Evolutionary conservation across 2,329 filamentous ascomycete species (phyloP), one percentile per base, ranked within the genome.

Genomic region (Aplosporella prunicola): DNA sequence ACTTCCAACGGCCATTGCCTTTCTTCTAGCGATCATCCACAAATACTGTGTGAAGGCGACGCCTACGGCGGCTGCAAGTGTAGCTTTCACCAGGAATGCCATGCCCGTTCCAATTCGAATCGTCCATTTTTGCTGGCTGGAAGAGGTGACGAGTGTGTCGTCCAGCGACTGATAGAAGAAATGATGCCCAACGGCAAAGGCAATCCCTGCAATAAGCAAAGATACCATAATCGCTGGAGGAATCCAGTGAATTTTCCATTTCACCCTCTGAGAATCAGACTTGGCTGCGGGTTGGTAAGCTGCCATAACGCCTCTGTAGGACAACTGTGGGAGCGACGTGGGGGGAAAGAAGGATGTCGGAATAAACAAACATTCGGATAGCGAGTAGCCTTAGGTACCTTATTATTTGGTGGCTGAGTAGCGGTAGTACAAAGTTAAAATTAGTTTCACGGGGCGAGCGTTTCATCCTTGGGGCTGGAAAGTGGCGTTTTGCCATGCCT

Each of bases 171-270:
- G 9, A 18, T 35, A 35, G 17, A 20, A 18, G 10, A 35, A 28
- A n/a, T 35, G 33, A 6, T 35, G 33, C 7, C 16, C 17, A 3
- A 35, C 5, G 5, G 24, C 24, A 25, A 17, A 35, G 7, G 15
- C 10, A 9, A 35, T 18, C 8, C 33, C 33, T 10, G 25, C 8
- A 9, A 28, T 7, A 25, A 35, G 28, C 11, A 35, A 20, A 5
- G 10, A 16, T 5, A 18, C 23, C 33, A 35, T 35, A 8, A 35
- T 11, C 1, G 33, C 18, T 13, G 33, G 33, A 15, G 33, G 20
- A 15, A n/a, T 35, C 33, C 33, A 36, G 9, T 36, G 16, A 6
- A 36, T 7, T n/a, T n/a, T n/a, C n/a, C n/a, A n/a, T n/a, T n/a
- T n/a, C n/a, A n/a, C n/a, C n/a, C n/a, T n/a, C n/a, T n/a, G n/a